These are phyloP conservation scores for Tetrahymena borealis DNA, from an alignment of 73 alveolate species.

Conservation along the genomic window DNA sequence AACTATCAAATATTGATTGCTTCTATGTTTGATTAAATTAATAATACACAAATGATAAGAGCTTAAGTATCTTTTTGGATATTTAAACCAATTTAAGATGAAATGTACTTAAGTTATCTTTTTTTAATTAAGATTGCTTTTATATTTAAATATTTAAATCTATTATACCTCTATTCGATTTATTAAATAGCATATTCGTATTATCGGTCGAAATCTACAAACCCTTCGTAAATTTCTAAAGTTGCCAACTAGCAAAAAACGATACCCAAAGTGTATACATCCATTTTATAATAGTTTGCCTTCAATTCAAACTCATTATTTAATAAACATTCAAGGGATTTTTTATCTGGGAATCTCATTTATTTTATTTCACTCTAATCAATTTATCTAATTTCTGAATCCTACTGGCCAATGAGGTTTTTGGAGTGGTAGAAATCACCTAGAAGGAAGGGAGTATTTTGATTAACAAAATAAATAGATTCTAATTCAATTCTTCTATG, in stretches of 20 bases:
- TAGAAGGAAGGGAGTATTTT: neutral
- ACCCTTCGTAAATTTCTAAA: neutral
- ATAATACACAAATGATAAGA: too few relatives aligned
- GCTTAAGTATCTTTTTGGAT: too few relatives aligned
- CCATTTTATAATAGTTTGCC: neutral
- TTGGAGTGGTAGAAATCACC: neutral
- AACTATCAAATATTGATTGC: too few relatives aligned
- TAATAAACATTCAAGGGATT: neutral
- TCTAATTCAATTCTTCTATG: neutral
- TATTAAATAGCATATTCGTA: neutral
- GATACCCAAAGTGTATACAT: neutral
- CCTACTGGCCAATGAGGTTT: neutral
- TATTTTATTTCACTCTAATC: neutral
- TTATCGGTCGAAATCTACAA: neutral
- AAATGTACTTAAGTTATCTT: too few relatives aligned
- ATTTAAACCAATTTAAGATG: too few relatives aligned
- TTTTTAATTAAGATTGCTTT: too few relatives aligned
- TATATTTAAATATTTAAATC: too few relatives aligned
- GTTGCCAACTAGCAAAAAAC: neutral
- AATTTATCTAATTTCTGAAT: neutral
- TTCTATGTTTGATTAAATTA: too few relatives aligned
- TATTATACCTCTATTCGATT: neutral
- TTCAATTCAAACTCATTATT: neutral
- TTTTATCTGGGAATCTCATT: neutral
- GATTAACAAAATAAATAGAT: neutral